phyloP scores from a whole-genome alignment of 306 rosid genomes.

The Betula pendula region DNA sequence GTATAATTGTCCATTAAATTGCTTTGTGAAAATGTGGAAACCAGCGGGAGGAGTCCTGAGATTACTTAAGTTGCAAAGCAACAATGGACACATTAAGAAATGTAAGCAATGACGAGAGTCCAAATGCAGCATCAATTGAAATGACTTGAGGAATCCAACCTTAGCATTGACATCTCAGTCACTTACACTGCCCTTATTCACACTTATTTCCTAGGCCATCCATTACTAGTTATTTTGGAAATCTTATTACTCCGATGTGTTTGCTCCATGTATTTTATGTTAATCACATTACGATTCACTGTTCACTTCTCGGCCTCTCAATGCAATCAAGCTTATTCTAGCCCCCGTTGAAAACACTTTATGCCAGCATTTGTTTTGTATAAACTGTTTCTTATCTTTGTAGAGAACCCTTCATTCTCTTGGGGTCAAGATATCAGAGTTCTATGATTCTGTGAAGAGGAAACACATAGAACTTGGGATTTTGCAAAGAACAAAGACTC shows the following conservation, averaged over 20 bases:
- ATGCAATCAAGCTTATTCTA: not conserved
- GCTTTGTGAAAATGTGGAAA: not conserved
- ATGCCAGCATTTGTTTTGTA: not conserved
- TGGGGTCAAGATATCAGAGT: slow-evolving; percentile 50
- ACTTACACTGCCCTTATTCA: not conserved
- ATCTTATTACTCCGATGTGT: not conserved
- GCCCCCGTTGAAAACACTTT: not conserved
- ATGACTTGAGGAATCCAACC: not conserved
- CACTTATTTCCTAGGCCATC: not conserved
- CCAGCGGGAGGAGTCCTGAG: not conserved
- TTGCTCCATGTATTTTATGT: not conserved
- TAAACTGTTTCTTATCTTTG: slow-evolving; percentile 24
- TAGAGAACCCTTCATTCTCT: slow-evolving; percentile 67
- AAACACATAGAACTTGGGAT: slow-evolving; percentile 61
- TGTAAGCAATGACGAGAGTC: not conserved
- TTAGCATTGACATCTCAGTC: not conserved
- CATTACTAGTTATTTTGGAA: not conserved
- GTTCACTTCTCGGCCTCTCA: not conserved
- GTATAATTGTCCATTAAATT: not conserved
- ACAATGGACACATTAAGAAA: not conserved
- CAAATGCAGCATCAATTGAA: not conserved
- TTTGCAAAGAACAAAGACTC: slow-evolving; percentile 57
- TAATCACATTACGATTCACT: not conserved
- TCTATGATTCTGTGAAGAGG: slow-evolving; percentile 57
- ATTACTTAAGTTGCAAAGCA: not conserved